These are phyloP conservation scores for Daldinia childiae DNA, from an alignment of 495 filamentous ascomycete species.

Conservation along the genomic window DNA sequence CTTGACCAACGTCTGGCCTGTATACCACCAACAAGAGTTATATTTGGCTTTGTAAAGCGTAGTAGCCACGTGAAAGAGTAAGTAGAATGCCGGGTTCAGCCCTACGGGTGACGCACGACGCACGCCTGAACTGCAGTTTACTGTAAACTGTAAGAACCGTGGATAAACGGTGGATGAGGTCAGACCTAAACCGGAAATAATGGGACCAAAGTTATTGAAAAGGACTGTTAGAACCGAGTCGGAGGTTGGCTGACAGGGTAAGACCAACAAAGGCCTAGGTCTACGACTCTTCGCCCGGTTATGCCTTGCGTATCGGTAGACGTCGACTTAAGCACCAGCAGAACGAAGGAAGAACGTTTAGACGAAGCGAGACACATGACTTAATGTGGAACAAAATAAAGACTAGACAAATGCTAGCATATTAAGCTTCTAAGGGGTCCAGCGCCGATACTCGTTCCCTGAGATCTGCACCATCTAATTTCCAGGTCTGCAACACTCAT, in stretches of 20 bases:
- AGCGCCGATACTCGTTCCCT: conserved; percentile 3
- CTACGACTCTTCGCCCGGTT: conserved; percentile 9
- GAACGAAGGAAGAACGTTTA: conserved; percentile 24
- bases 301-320: conserved; percentile 29
- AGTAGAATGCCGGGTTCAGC: conserved; percentile 28
- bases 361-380: conserved; percentile 36
- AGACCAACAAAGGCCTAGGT: conserved; percentile 27
- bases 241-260: conserved; percentile 25
- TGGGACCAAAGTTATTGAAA: conserved; percentile 22
- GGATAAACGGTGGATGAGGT: conserved; percentile 32
- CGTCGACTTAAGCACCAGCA: conserved; percentile 38
- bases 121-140: conserved; percentile 28
- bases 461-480: conserved; percentile 39
- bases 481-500: conserved; percentile 7
- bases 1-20: conserved; percentile 19
- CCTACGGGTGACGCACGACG: conserved; percentile 36
- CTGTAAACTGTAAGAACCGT: conserved; percentile 2
- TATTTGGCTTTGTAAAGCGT: conserved; percentile 10
- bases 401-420: conserved; percentile 33
- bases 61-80: conserved; percentile 31
- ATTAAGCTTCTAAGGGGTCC: conserved; percentile 25
- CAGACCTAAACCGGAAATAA: conserved; percentile 30
- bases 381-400: conserved; percentile 36
- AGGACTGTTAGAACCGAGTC: conserved; percentile 21
- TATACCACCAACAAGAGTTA: not conserved